Conservation (phyloP, 148 eudicot genomes). For the Rheum nobile region DNA sequence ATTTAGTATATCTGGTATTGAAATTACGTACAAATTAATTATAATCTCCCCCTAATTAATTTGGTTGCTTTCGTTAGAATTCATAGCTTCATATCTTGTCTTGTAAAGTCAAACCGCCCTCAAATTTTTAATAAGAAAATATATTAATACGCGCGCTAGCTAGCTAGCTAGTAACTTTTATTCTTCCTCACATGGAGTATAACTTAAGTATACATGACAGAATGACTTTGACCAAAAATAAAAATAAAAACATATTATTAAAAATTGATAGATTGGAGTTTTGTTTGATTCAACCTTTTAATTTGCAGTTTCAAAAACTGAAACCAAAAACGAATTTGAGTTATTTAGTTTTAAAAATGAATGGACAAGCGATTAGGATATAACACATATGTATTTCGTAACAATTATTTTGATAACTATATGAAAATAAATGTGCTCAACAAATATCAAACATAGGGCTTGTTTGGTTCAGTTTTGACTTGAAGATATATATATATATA, state of each 20-base stretch:
- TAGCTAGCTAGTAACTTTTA: background rate
- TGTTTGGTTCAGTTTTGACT: too few species aligned
- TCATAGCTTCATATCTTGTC: background rate
- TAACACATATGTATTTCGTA: too few species aligned
- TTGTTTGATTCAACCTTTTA: background rate
- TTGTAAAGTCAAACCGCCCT: background rate
- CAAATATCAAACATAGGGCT: too few species aligned
- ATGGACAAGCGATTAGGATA: too few species aligned
- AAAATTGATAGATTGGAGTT: background rate
- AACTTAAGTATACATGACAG: background rate
- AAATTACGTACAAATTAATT: too few species aligned
- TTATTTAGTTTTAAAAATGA: background rate
- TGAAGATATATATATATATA: too few species aligned
- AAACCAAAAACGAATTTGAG: background rate
- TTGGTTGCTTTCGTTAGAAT: background rate
- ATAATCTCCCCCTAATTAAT: background rate
- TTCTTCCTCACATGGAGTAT: conserved; percentile 1
- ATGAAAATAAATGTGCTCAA: too few species aligned
- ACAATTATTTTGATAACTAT: background rate
- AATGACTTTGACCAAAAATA: background rate
- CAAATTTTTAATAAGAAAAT: background rate
- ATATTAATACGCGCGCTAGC: too few species aligned
- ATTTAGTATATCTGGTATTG: too few species aligned
- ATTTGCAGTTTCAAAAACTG: background rate
- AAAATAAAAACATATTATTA: too few species aligned